Evolutionary conservation across 2,329 filamentous ascomycete genomes (phyloP).

Genomic region (Setomelanomma holmii): DNA sequence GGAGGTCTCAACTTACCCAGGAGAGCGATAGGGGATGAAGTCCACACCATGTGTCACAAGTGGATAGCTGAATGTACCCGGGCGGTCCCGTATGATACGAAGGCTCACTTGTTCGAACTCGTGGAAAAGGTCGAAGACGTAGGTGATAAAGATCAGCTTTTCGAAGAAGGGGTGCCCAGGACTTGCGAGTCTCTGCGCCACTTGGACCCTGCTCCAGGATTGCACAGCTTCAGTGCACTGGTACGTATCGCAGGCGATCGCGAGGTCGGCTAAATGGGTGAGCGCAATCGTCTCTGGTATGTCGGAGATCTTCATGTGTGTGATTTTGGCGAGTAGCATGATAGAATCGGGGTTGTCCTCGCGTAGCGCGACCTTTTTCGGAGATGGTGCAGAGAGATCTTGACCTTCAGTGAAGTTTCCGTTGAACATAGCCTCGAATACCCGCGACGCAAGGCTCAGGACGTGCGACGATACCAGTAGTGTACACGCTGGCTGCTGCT

Average conservation of each 20-base stretch:
- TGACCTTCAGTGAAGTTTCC: slow-evolving; percentile 10
- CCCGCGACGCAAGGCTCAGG: slow-evolving; percentile 11
- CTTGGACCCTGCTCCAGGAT: slow-evolving; percentile 17
- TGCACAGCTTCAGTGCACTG: slow-evolving; percentile 21
- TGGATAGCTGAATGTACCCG: too few relatives aligned
- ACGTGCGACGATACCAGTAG: slow-evolving; percentile 14
- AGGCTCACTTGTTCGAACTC: slow-evolving; percentile 9
- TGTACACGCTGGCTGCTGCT: background rate
- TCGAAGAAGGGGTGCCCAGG: too few relatives aligned
- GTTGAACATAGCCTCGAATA: slow-evolving; percentile 17
- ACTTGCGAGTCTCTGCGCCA: too few relatives aligned
- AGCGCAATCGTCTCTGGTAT: slow-evolving; percentile 13
- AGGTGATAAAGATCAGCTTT: slow-evolving; percentile 13
- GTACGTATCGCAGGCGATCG: slow-evolving; percentile 35
- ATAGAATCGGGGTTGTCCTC: slow-evolving; percentile 14
- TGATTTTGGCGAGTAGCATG: slow-evolving; percentile 13
- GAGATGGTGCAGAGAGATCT: slow-evolving; percentile 2
- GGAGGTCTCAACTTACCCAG: too few relatives aligned
- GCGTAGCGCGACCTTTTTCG: slow-evolving; percentile 11
- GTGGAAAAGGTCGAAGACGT: slow-evolving; percentile 12
- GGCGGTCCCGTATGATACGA: background rate
- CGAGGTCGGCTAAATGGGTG: slow-evolving; percentile 20
- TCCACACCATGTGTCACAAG: too few relatives aligned
- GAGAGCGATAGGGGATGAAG: too few relatives aligned
- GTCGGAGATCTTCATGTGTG: slow-evolving; percentile 6